Evolutionary conservation across 2,329 filamentous ascomycete species (phyloP).

Genomic region (Colletotrichum sp.): DNA sequence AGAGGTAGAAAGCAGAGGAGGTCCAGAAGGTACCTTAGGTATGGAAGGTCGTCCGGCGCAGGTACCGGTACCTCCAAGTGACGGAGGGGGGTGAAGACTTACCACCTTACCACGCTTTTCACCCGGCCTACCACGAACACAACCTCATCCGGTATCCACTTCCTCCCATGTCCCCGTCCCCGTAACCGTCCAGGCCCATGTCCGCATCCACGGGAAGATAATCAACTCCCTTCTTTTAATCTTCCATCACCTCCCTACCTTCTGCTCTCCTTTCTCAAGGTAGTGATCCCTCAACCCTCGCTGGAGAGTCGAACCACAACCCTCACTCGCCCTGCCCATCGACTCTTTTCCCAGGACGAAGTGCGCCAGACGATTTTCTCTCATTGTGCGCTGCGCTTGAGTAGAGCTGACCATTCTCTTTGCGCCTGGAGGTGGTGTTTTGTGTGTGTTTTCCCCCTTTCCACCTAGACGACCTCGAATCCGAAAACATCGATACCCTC

Average conservation of each 20-base stretch:
- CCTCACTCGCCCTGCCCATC: neutral
- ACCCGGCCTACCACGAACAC: neutral
- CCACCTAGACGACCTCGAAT: neutral
- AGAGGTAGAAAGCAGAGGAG: neutral
- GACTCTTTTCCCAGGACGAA: neutral
- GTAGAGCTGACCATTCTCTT: neutral
- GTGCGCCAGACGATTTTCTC: neutral
- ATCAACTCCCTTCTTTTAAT: slow-evolving; percentile 16
- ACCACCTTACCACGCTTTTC: neutral
- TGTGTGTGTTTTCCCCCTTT: neutral
- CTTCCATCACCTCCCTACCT: neutral
- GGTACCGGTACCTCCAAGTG: slow-evolving; percentile 6
- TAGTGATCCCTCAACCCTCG: neutral
- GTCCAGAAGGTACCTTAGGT: neutral
- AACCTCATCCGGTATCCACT: slow-evolving; percentile 16
- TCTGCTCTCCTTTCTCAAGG: neutral
- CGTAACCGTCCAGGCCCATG: neutral
- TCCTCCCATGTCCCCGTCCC: neutral
- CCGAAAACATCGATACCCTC: neutral
- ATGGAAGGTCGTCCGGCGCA: neutral
- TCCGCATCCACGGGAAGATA: neutral
- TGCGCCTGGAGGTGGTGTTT: neutral
- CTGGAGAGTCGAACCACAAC: slow-evolving; percentile 6
- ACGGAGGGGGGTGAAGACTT: neutral
- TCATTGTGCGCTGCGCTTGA: neutral